A percentile compares a stretch with the other conserved stretches of the same genome.
Evolutionary conservation across 2,329 filamentous ascomycete genomes (phyloP).

Genomic region (Byssochlamys sp.): DNA sequence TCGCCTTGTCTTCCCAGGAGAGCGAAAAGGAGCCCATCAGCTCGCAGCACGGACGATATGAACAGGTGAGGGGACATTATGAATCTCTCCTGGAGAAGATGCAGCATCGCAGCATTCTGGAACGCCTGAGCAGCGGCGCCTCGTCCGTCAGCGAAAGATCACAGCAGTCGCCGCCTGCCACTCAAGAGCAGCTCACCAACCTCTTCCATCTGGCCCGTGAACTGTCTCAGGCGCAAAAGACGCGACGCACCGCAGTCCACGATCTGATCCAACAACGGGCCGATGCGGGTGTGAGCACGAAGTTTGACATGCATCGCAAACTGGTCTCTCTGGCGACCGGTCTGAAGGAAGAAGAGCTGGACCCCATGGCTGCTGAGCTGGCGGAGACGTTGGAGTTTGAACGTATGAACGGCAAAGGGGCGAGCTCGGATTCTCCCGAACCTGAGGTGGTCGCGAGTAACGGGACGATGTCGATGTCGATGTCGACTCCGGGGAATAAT

Average conservation of each 20-base stretch:
- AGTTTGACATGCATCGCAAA: slow-evolving; percentile 38
- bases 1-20: slow-evolving; percentile 27
- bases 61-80: slow-evolving; percentile 24
- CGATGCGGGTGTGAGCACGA: slow-evolving; percentile 37
- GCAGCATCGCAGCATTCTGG: slow-evolving; percentile 29
- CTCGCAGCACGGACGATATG: slow-evolving; percentile 31
- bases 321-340: slow-evolving; percentile 39
- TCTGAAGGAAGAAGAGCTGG: slow-evolving; percentile 38
- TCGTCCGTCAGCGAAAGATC: slow-evolving; percentile 7
- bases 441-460: slow-evolving; percentile 14
- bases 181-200: slow-evolving; percentile 21
- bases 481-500: slow-evolving; percentile 17
- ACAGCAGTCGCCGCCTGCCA: slow-evolving; percentile 10
- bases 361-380: slow-evolving; percentile 38
- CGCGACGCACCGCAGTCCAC: slow-evolving; percentile 25
- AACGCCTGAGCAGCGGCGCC: slow-evolving; percentile 16
- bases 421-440: slow-evolving; percentile 19
- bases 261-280: slow-evolving; percentile 36
- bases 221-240: slow-evolving; percentile 24
- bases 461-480: slow-evolving; percentile 16
- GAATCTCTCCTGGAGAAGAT: slow-evolving; percentile 37
- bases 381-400: slow-evolving; percentile 38
- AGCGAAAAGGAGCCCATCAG: slow-evolving; percentile 27
- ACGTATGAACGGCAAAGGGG: slow-evolving; percentile 28
- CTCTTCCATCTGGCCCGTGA: slow-evolving; percentile 23